These are phyloP conservation scores for Solanum rostratum DNA, from an alignment of 257 asterid genomes.

Conservation along the genomic window DNA sequence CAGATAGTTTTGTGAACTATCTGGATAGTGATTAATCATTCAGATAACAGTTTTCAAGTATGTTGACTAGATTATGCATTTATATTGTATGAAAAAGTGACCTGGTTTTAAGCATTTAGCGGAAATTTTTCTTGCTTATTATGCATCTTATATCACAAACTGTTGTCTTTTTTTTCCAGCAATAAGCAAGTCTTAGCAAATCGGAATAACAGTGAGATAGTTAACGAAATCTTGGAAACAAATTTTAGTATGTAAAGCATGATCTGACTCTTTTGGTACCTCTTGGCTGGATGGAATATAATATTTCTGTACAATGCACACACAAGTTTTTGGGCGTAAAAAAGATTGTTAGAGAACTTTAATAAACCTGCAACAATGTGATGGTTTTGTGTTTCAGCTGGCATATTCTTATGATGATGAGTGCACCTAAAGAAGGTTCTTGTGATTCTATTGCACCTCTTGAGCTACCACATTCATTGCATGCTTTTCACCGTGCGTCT, in stretches of 20 bases:
- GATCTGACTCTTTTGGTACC: neutral
- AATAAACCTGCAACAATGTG: neutral
- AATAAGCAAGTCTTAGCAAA: neutral
- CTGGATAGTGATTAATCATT: neutral
- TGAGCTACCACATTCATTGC: conserved; percentile 83
- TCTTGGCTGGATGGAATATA: neutral
- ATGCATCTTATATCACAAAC: neutral
- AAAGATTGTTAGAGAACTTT: neutral
- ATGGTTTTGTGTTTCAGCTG: conserved; percentile 37
- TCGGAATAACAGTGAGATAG: neutral
- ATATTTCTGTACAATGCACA: neutral
- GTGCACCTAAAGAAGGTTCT: conserved; percentile 40
- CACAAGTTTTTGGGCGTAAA: neutral
- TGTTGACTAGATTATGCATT: neutral
- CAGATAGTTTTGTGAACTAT: neutral
- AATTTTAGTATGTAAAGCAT: neutral
- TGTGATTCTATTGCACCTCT: conserved; percentile 69
- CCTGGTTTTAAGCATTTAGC: neutral
- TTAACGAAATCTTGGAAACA: neutral
- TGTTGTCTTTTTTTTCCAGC: neutral
- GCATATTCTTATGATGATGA: conserved; percentile 85
- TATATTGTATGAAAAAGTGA: neutral
- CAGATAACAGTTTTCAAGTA: neutral
- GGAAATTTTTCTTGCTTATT: neutral
- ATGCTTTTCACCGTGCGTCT: conserved; percentile 51